Base-by-base conservation (phyloP, 106 monocot genomes). In the Phalaenopsis equestris region DNA sequence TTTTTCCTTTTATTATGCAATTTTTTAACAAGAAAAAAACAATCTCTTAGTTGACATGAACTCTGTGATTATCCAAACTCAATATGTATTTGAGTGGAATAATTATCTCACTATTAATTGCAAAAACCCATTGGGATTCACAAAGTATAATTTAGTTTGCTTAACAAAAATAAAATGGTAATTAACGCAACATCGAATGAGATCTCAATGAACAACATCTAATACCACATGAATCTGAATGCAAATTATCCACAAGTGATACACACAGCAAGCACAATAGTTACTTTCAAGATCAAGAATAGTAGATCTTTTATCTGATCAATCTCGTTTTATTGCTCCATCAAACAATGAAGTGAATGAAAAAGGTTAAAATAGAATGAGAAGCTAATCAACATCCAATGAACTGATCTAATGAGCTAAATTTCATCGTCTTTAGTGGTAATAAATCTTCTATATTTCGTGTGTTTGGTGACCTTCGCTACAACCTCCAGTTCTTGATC, bases 391-490 rank as follows among this genome's bases (percentile, higher is more conserved):
- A 24, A 64, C 38, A 36, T 70, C 12, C 70, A 38, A 1, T 39
- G 6, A 61, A n/a, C 19, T n/a, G n/a, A 61, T 61, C 18, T 61
- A 19, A 21, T 61, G 61, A 61, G 61, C 21, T 70, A 70, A 36
- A 70, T 12, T 70, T 70, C 38, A 39, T 70, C 15, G 70, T 70
- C 70, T 38, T 70, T 70, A 15, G 8, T 10, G 39, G 36, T 7
- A 70, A 70, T 70, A 14, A 70, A 70, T 14, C 38, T 70, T 37
- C 70, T 70, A 73, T 82, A 84, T 56, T 84, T 61, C 3, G 89
- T 82, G 39, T 87, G 87, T 24, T 83, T 91, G n/a, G 89, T 81
- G 18, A 75, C 73, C n/a, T 72, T 77, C 15, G 77, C 65, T 15
- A 91, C 81, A 11, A 15, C 83, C 1, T 82, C 88, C 82, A 82